Evolutionary conservation across 495 filamentous ascomycete genomes (phyloP), one percentile per base, ranked within the genome.

Genomic region (Penicillium bovifimosum): DNA sequence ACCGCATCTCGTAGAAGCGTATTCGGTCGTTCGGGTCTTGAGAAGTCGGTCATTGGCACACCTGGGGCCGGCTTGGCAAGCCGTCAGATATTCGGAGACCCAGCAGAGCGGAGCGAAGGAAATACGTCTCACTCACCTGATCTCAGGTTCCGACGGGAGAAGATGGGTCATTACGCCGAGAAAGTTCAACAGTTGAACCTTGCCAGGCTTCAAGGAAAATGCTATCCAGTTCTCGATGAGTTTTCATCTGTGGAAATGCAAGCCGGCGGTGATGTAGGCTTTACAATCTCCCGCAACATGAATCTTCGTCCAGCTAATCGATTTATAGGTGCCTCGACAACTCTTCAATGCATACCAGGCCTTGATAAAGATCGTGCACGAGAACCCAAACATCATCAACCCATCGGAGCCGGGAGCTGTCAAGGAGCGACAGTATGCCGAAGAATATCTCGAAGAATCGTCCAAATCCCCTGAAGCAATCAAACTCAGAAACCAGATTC

Each of bases 11-110:
- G 76, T 29, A 65, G 77, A 50, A 89, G 85, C 70, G 73, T 81
- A 8, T 87, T 95, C 63, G 90, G 88, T 6, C 76, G 82, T 16
- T 88, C 88, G 20, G 79, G 69, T 36, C 61, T 90, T 59, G 82
- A 88, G 50, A 86, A 83, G 56, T 95, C 91, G 11, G 86, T 96
- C 26, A 88, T 96, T 64, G 91, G 91, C 16, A 80, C 82, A 34
- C 85, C 88, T 13, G 81, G 76, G 33, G 74, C 75, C 53, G 79
- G 87, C 67, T 75, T 60, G 47, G 63, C 66, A 44, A 76, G 64
- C 55, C 74, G 52, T 52, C 77, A 80, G 44, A 62, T 80, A 60
- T 91, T 91, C 61, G 78, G 83, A 8, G 87, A 91, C 60, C 75
- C 84, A 0, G 76, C 79, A 29, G 80, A 87, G 40, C 76, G 78